A percentile compares a stretch with the other conserved stretches of the same genome.
phyloP scores from a whole-genome alignment of 2,329 filamentous ascomycete genomes.

The Ceratocystis cacaofunesta region DNA sequence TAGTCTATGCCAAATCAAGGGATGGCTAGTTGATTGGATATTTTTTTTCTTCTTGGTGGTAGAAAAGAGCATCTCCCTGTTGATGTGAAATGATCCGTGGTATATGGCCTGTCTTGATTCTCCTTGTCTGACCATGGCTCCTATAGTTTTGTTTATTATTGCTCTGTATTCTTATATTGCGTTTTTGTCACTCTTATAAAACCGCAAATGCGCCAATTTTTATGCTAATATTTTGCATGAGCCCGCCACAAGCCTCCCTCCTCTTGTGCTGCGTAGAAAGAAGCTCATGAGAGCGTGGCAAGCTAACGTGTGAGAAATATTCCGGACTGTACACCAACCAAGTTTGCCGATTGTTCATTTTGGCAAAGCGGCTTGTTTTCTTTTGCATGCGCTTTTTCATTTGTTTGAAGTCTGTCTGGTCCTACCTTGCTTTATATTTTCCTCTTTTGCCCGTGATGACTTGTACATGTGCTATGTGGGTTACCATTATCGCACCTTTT shows the following conservation, averaged over 20 bases:
- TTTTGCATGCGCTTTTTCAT: neutral
- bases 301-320: neutral
- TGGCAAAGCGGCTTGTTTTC: neutral
- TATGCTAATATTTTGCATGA: too few species aligned
- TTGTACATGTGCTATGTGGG: neutral
- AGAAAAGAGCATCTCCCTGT: neutral
- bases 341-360: neutral
- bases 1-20: constrained; percentile 1
- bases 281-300: neutral
- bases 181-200: neutral
- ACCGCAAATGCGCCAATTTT: neutral
- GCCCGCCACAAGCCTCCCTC: too few species aligned
- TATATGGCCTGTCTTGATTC: constrained; percentile 9
- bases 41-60: neutral
- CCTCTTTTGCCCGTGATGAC: neutral
- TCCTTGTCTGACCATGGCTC: neutral
- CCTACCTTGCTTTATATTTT: neutral
- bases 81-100: neutral
- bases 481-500: neutral
- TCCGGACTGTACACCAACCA: too few species aligned
- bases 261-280: neutral
- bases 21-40: neutral
- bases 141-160: neutral
- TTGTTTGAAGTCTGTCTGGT: too few species aligned
- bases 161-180: neutral